Base-by-base conservation (phyloP, 2,329 filamentous ascomycete species). In the Penicillium sp. region DNA sequence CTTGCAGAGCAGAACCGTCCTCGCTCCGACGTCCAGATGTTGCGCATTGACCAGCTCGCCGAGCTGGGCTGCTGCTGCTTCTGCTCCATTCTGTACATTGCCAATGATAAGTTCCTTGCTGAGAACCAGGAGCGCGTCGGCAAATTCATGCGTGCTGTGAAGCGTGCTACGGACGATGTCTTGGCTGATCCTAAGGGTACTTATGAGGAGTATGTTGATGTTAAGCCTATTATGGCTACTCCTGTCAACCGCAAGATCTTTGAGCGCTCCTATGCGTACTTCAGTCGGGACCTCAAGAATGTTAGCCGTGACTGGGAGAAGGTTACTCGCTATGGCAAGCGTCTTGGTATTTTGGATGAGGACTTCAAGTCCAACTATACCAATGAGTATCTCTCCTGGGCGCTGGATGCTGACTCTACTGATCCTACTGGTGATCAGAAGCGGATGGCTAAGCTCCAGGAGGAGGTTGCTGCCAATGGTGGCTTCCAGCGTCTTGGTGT, bases 11-110 rank as follows among this genome's bases (percentile, higher is more conserved):
- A 90, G 70, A 81, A 81, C 63, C 86, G 87, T 1, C 82, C 85
- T 57, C 83, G 82, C 70, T 76, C 79, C 14, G 88, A 91, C 61
- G 89, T 91, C 8, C 86, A 90, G 75, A 91, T 92, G 89, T 84
- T 92, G 19, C 86, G 89, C 67, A 92, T 92, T 68, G 89, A 92
- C 71, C 84, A 91, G 77, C 86, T 92, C 27, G 89, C 89, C 33
- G 87, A 91, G 73, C 80, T 91, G 3, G 89, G 89, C 49, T 92
- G 89, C 79, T 92, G 89, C 83, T 92, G 89, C 81, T 92, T 92
- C 84, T 92, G 89, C 76, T 86, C 86, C 27, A 90, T 92, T 72
- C 80, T 92, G 41, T 91, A 92, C 80, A 92, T 92, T 62, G 89
- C 86, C 66, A 91, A 92, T 74, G 88, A 91, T 67, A 69, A 69